These are phyloP conservation scores for Terfezia boudieri DNA, from an alignment of 495 filamentous ascomycete species.

Conservation along the genomic window DNA sequence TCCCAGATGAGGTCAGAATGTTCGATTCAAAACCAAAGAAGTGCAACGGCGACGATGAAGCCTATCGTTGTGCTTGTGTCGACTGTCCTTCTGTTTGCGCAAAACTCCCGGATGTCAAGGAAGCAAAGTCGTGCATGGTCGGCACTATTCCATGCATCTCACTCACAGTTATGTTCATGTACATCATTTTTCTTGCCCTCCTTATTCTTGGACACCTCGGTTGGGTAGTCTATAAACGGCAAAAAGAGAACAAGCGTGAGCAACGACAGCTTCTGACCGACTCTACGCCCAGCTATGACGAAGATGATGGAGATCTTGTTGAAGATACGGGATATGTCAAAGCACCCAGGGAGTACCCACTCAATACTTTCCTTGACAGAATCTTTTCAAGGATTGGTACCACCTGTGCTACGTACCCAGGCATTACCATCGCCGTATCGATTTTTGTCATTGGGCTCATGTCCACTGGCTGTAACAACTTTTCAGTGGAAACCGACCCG, in stretches of 20 bases:
- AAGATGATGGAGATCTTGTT: slow-evolving; percentile 60
- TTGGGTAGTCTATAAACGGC: slow-evolving; percentile 51
- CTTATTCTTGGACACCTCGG: slow-evolving; percentile 43
- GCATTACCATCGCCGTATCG: slow-evolving; percentile 51
- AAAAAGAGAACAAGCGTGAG: slow-evolving; percentile 51
- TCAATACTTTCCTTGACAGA: slow-evolving; percentile 59
- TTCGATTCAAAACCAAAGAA: slow-evolving; percentile 45
- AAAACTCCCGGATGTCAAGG: slow-evolving; percentile 45
- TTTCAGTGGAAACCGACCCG: slow-evolving; percentile 68
- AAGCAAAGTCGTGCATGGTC: slow-evolving; percentile 51
- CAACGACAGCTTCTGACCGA: slow-evolving; percentile 56
- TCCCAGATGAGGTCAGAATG: slow-evolving; percentile 35
- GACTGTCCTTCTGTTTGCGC: slow-evolving; percentile 77
- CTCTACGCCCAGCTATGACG: slow-evolving; percentile 59
- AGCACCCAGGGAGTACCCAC: slow-evolving; percentile 44
- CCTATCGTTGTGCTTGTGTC: slow-evolving; percentile 75
- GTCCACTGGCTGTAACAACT: slow-evolving; percentile 68
- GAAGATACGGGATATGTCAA: slow-evolving; percentile 42
- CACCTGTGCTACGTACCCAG: slow-evolving; percentile 59
- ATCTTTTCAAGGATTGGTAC: slow-evolving; percentile 67
- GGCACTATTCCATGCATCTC: slow-evolving; percentile 75
- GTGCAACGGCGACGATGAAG: slow-evolving; percentile 69
- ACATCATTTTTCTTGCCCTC: slow-evolving; percentile 46
- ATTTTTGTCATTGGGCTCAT: slow-evolving; percentile 48
- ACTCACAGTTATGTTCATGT: slow-evolving; percentile 72